Conservation (phyloP, 257 asterid genomes). For the Lycium ferocissimum region DNA sequence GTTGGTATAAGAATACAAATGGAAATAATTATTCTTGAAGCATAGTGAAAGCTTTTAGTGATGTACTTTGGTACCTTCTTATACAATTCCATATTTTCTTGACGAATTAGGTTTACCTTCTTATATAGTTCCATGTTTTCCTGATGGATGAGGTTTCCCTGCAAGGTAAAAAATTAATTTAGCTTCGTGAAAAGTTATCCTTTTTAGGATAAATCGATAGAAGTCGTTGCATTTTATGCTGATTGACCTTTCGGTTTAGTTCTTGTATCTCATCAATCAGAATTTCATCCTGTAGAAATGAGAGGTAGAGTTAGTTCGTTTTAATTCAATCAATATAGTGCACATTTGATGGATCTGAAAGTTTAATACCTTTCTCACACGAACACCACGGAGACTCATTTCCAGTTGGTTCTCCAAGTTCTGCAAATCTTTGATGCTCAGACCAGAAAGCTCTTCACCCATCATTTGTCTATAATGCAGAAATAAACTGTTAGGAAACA, state of each 20-base stretch:
- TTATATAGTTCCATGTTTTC: slow-evolving; percentile 70
- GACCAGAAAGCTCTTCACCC: slow-evolving; percentile 76
- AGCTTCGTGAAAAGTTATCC: slow-evolving; percentile 36
- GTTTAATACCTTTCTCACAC: slow-evolving; percentile 63
- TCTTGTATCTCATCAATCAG: slow-evolving; percentile 66
- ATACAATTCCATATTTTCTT: slow-evolving; percentile 59
- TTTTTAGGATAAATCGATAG: slow-evolving; percentile 5
- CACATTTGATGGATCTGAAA: slow-evolving; percentile 27
- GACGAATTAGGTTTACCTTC: slow-evolving; percentile 56
- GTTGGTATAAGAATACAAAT: neutral
- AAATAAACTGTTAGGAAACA: neutral
- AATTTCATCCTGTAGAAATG: slow-evolving; percentile 60
- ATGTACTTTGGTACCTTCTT: slow-evolving; percentile 53
- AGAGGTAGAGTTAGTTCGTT: slow-evolving; percentile 27
- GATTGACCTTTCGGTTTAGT: slow-evolving; percentile 62
- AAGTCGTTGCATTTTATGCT: slow-evolving; percentile 8
- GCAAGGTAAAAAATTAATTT: slow-evolving; percentile 46
- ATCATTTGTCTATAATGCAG: slow-evolving; percentile 59
- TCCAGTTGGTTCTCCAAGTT: slow-evolving; percentile 75
- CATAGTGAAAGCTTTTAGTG: slow-evolving; percentile 28
- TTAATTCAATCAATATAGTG: neutral
- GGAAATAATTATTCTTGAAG: slow-evolving; percentile 29
- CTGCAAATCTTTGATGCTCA: slow-evolving; percentile 63
- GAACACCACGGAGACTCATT: slow-evolving; percentile 64
- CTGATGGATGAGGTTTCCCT: slow-evolving; percentile 70